phyloP scores from a whole-genome alignment of 129 eudicot species.

The Solidago caesia region DNA sequence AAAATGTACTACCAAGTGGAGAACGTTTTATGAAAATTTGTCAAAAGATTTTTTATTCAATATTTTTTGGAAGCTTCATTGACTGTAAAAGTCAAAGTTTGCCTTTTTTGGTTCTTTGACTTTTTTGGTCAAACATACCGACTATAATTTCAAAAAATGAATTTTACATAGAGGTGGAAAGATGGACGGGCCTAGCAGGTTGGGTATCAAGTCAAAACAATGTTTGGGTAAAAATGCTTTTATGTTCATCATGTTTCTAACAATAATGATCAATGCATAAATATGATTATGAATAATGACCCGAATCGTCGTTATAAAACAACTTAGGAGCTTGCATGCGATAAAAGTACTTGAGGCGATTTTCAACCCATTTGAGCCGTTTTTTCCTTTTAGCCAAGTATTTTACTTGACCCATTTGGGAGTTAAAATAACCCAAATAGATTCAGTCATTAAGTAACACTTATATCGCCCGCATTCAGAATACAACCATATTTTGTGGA shows the following conservation, averaged over 20 bases:
- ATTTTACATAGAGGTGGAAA: background rate
- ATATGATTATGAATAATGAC: too few species aligned
- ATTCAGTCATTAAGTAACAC: background rate
- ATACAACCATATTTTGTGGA: background rate
- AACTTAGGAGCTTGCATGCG: background rate
- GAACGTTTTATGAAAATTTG: background rate
- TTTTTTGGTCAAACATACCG: conserved; percentile 9
- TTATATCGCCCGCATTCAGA: background rate
- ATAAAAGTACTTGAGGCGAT: background rate
- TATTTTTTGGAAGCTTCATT: conserved; percentile 1
- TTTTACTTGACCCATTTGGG: background rate
- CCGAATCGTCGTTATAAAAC: background rate
- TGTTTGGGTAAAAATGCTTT: background rate
- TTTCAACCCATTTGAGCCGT: background rate
- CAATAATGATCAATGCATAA: background rate
- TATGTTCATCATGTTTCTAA: background rate
- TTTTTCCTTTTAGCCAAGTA: background rate
- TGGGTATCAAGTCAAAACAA: background rate
- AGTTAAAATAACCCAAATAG: background rate
- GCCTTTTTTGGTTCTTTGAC: background rate
- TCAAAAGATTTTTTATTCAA: background rate
- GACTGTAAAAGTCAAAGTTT: conserved; percentile 9
- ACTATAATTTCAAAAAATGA: conserved; percentile 1
- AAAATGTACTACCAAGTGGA: background rate
- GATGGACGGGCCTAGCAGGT: background rate